Evolutionary conservation across 306 rosid species (phyloP).

Genomic region (Cucurbita ficifolia): DNA sequence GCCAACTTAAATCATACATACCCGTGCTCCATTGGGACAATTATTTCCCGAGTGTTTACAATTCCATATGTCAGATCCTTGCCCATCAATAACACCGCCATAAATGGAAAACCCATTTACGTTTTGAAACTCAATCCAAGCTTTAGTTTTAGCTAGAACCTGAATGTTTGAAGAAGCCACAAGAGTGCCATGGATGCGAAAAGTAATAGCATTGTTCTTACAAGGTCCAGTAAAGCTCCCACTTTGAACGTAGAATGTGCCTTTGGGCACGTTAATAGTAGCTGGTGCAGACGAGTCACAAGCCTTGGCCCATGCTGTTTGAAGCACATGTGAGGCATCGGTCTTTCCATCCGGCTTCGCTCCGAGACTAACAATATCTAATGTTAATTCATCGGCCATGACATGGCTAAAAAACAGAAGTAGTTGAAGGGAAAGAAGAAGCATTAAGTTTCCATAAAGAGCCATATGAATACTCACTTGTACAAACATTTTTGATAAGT

Average conservation of each 20-base stretch:
- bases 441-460: too few relatives aligned
- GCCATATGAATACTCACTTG: too few relatives aligned
- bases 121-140: neutral
- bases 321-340: neutral
- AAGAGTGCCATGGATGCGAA: neutral
- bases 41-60: neutral
- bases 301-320: slow-evolving; percentile 25
- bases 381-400: neutral
- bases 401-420: neutral
- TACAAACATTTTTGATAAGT: too few relatives aligned
- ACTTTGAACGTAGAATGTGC: slow-evolving; percentile 21
- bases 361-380: neutral
- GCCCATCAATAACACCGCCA: neutral
- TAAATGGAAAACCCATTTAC: neutral
- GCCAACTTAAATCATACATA: too few relatives aligned
- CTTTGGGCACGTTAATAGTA: slow-evolving; percentile 22
- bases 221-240: neutral
- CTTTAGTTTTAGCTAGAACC: neutral
- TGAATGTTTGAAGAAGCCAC: neutral
- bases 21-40: too few relatives aligned
- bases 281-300: slow-evolving; percentile 21
- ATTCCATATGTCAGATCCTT: neutral
- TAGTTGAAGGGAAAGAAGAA: too few relatives aligned
- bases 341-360: neutral
- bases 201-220: neutral